Base-by-base conservation (phyloP, 2,329 filamentous ascomycete genomes). In the Ophiocordyceps robertsii region DNA sequence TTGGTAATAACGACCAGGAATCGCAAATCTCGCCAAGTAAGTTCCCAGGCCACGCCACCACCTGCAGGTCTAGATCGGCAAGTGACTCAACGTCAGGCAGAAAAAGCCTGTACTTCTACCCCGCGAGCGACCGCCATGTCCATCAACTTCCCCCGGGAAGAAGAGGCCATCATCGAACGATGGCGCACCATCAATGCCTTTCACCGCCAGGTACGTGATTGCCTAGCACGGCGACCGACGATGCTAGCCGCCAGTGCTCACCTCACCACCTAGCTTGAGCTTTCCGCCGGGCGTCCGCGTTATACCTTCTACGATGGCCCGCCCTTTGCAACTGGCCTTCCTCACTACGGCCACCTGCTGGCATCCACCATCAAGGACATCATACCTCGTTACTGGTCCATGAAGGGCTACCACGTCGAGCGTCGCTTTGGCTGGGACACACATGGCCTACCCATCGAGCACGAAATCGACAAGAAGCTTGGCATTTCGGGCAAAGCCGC, bases 361-460 rank as follows among this genome's bases (percentile, higher is more conserved):
- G 84, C 90, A 32, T 94, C 87, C 17, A 95, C 89, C 40, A 95
- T 95, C 68, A 95, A 96, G 65, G 90, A 95, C 62, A 92, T 95
- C 46, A 94, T 96, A 51, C 88, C 90, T 9, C 73, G 90, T 53
- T 96, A 95, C 64, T 95, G 89, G 87, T 88, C 88, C 41, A 95
- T 95, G 89, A 93, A 93, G 60, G 90, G 90, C 14, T 85, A 81
- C 58, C 84, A 94, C 67, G 89, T 95, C 41, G 86, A 92, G 68
- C 77, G 90, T 50, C 77, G 89, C 45, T 95, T 95, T 52, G 90
- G 90, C 42, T 95, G 90, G 90, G 90, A 95, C 47, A 81, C 89
- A 2, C 90, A 95, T 58, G 90, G 90, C 47, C 73, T 96, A 42
- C 90, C 90, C 14, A 92, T 96, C 52, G 90, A 96, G 67, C 86